Evolutionary conservation across 306 rosid species (phyloP), one percentile per base, ranked within the genome.

Genomic region (Myrica gale): DNA sequence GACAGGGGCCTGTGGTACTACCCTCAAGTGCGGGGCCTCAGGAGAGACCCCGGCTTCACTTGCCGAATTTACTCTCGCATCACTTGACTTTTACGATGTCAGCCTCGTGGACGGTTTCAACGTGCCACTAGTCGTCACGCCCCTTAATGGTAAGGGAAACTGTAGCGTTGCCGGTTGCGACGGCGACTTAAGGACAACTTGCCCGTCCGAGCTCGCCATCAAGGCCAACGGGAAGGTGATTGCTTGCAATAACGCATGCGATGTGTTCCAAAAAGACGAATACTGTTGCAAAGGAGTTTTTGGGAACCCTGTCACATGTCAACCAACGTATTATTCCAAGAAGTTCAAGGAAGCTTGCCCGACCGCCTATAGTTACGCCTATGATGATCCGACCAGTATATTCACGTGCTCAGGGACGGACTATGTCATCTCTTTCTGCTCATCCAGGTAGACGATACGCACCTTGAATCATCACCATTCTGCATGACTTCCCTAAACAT

Each of bases 91-190:
- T 48, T 95, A 95, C 58, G 97, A 95, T 65, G 96, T 95, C 12
- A 95, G 97, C 68, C 92, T 95, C 12, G 98, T 95, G 0, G 98
- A 95, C 15, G 98, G 98, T 0, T 95, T 90, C 83, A 95, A 92
- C 26, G 82, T 92, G 15, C 97, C 98, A 0, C 2, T 95, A 0
- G 80, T 63, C 0, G 73, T 92, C 4, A 84, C 78, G 9, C 88
- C 98, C 0, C 20, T 92, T 0, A 71, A 90, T 37, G 97, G 97
- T 17, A 81, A 5, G 12, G 98, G 98, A 9, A 95, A 95, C 10
- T 95, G 98, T 45, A 42, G 84, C 10, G 51, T 74, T 4, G 87
- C 92, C 0, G 98, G 98, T 0, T 95, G 98, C 15, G 96, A 90
- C 41, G 69, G 80, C 9, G 98, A 92, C 74, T 75, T 95, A 11